Percentiles rank a stretch among this genome's conserved stretches.
phyloP scores from a whole-genome alignment of 2,329 filamentous ascomycete species.

The Alternaria postmessia region DNA sequence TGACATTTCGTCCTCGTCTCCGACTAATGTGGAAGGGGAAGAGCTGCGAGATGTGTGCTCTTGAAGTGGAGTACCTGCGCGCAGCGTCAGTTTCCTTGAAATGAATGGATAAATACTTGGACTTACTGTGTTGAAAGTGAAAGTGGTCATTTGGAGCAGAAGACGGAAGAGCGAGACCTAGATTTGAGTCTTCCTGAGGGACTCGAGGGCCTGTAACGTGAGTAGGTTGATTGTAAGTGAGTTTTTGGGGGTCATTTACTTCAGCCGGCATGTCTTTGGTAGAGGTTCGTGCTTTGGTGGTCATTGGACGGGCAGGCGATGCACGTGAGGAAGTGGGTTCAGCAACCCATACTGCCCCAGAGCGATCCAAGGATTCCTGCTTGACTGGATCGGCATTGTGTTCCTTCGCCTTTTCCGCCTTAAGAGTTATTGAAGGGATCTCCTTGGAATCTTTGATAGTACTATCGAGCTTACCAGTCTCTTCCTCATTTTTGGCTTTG shows the following conservation, averaged over 20 bases:
- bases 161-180: background rate
- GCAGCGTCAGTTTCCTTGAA: background rate
- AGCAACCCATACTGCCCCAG: slow-evolving; percentile 16
- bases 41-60: background rate
- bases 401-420: slow-evolving; percentile 15
- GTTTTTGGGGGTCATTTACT: slow-evolving; percentile 3
- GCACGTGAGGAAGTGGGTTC: background rate
- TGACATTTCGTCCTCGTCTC: slow-evolving; percentile 2
- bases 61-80: background rate
- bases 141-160: background rate
- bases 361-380: background rate
- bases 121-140: slow-evolving; percentile 8
- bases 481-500: background rate
- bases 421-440: slow-evolving; percentile 25
- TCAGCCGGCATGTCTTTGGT: slow-evolving; percentile 14
- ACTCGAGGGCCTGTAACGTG: slow-evolving; percentile 1
- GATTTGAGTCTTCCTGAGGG: background rate
- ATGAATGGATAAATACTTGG: background rate
- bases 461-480: slow-evolving; percentile 21
- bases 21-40: slow-evolving; percentile 16
- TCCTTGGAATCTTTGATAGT: slow-evolving; percentile 16
- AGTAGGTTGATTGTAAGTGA: slow-evolving; percentile 6
- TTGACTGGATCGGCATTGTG: background rate
- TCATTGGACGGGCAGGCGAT: background rate
- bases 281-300: background rate